Conservation (phyloP, 352 stramenopile genomes). For the Pilasporangium apinafurcum region DNA sequence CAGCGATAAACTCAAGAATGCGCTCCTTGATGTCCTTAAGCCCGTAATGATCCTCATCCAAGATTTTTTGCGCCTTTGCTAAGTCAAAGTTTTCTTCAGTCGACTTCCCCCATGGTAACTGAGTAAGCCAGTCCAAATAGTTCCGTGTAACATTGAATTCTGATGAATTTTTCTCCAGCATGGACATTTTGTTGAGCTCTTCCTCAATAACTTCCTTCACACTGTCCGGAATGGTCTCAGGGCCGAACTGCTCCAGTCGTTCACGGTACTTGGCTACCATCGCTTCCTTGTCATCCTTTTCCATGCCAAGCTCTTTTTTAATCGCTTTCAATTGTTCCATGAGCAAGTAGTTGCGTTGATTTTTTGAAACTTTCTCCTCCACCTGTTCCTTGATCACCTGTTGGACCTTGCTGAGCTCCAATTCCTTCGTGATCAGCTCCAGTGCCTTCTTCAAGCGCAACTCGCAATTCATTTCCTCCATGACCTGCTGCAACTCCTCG, state of each 20-base stretch:
- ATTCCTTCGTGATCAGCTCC: conserved; percentile 96
- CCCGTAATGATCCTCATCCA: conserved; percentile 98
- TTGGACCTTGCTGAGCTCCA: conserved; percentile 95
- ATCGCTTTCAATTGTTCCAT: conserved; percentile 99
- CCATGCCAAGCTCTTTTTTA: conserved; percentile 99
- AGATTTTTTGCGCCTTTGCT: conserved; percentile 84
- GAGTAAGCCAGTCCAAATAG: conserved; percentile 98
- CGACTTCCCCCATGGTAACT: conserved; percentile 95
- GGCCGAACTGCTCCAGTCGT: conserved; percentile 50
- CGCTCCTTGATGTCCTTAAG: conserved; percentile 98
- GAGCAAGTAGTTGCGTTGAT: conserved; percentile 97
- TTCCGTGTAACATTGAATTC: conserved; percentile 99
- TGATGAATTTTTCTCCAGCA: conserved; percentile 97
- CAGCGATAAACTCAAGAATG: conserved; percentile 99
- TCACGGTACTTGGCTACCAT: conserved; percentile 96
- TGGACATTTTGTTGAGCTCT: conserved; percentile 96
- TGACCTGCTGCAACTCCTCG: conserved; percentile 89
- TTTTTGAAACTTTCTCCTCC: conserved; percentile 91
- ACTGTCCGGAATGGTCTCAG: conserved; percentile 54
- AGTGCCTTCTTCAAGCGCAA: conserved; percentile 93
- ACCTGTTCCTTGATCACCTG: conserved; percentile 95
- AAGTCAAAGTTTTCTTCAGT: conserved; percentile 98
- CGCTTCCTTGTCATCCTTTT: conserved; percentile 98
- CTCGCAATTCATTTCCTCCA: conserved; percentile 96
- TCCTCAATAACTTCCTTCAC: conserved; percentile 96